Conservation (phyloP, 176 grass and related monocot species). For the Pontederia paniculata region DNA sequence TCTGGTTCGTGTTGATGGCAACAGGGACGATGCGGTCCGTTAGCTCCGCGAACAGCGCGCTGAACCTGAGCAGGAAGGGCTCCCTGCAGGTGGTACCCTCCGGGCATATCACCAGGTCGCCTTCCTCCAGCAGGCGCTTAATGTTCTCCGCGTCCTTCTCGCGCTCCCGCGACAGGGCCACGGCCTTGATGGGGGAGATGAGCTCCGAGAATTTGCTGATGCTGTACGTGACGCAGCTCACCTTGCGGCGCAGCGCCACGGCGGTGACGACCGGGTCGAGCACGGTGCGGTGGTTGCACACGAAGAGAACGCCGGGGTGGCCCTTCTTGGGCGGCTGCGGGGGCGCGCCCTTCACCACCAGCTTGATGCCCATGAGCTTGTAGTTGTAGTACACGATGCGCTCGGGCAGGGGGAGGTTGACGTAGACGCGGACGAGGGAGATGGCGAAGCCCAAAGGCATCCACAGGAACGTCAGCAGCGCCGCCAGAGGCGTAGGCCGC, state of each 20-base stretch:
- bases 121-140: conserved; percentile 71
- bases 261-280: conserved; percentile 82
- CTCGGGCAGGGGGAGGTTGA: conserved; percentile 88
- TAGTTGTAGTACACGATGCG: conserved; percentile 88
- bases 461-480: conserved; percentile 76
- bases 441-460: conserved; percentile 84
- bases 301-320: conserved; percentile 77
- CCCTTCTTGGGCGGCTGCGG: conserved; percentile 80
- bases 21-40: conserved; percentile 91
- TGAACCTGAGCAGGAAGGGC: conserved; percentile 82
- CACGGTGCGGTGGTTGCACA: conserved; percentile 93
- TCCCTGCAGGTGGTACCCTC: conserved; percentile 94
- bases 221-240: conserved; percentile 98
- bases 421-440: conserved; percentile 59
- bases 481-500: conserved; percentile 41
- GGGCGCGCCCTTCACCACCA: conserved; percentile 64
- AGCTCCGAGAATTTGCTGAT: conserved; percentile 98
- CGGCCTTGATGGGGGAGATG: conserved; percentile 90
- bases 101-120: conserved; percentile 89
- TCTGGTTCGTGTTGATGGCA: conserved; percentile 71
- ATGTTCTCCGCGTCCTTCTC: conserved; percentile 90
- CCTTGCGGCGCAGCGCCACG: conserved; percentile 83
- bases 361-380: conserved; percentile 90
- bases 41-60: conserved; percentile 86
- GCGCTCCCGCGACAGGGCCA: conserved; percentile 69